Percentiles rank a stretch among this genome's conserved stretches.
phyloP scores from a whole-genome alignment of 495 filamentous ascomycete species.

The Parachaetomium inaequale region DNA sequence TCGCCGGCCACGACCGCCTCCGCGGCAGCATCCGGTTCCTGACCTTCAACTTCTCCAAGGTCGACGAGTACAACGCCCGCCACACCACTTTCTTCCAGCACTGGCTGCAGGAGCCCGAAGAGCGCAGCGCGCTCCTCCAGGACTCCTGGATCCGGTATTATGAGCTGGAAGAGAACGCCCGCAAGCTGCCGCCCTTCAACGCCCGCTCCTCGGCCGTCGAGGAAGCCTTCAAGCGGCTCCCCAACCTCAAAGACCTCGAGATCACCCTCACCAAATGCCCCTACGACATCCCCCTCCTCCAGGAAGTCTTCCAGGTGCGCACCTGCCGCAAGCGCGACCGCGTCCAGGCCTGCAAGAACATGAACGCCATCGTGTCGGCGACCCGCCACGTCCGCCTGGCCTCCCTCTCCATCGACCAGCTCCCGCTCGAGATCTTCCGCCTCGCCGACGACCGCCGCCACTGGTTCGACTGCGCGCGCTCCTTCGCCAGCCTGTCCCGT shows the following conservation, averaged over 20 bases:
- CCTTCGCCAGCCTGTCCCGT: conserved; percentile 38
- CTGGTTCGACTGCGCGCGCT: conserved; percentile 44
- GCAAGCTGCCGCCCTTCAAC: conserved; percentile 39
- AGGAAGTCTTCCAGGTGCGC: conserved; percentile 39
- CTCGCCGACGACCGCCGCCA: conserved; percentile 35
- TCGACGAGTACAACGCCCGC: conserved; percentile 43
- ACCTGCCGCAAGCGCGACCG: conserved; percentile 44
- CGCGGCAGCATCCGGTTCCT: conserved; percentile 39
- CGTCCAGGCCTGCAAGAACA: conserved; percentile 39
- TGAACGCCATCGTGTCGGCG: conserved; percentile 44
- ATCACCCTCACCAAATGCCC: conserved; percentile 44
- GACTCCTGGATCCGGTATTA: conserved; percentile 38
- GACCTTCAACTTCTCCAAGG: conserved; percentile 44
- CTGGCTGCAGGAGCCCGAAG: conserved; percentile 40
- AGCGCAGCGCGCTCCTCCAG: conserved; percentile 36
- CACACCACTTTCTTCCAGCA: conserved; percentile 42
- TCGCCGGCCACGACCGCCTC: conserved; percentile 44
- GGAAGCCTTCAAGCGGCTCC: conserved; percentile 41
- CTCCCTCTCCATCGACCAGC: conserved; percentile 43
- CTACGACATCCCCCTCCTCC: conserved; percentile 37
- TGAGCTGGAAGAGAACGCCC: conserved; percentile 37
- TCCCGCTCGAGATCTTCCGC: conserved; percentile 46
- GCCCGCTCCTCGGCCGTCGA: conserved; percentile 38
- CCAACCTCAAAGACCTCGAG: conserved; percentile 43
- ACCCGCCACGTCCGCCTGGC: conserved; percentile 38